A percentile compares a stretch with the other conserved stretches of the same genome.
Conservation (phyloP, 345 rosid species). For the Heritiera littoralis region DNA sequence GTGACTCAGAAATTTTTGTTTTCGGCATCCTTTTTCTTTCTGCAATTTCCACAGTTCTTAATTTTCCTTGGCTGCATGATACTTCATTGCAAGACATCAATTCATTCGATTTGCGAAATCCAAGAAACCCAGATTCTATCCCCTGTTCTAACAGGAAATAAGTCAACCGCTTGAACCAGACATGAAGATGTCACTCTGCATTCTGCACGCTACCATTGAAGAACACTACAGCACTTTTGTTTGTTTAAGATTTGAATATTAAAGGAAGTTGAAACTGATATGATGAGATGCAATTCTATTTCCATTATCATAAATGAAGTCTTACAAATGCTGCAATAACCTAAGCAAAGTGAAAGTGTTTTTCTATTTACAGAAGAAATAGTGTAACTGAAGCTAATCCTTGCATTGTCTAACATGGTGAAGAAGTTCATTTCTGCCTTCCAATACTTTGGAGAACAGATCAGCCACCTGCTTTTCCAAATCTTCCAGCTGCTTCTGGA, state of each 20-base stretch:
- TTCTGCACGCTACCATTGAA: not conserved
- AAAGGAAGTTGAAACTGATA: not conserved
- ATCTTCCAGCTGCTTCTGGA: conserved; percentile 46
- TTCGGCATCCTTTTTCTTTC: not conserved
- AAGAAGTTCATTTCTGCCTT: conserved; percentile 52
- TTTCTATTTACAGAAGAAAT: not conserved
- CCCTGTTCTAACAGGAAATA: not conserved
- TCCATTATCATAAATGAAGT: not conserved
- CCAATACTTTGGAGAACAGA: conserved; percentile 48
- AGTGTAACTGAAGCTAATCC: not conserved
- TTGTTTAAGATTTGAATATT: not conserved
- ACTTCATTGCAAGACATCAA: not conserved
- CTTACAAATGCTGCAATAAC: not conserved
- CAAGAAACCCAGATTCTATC: not conserved
- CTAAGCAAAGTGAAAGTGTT: not conserved
- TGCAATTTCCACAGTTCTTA: not conserved
- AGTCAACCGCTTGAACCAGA: not conserved
- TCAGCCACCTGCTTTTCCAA: conserved; percentile 43
- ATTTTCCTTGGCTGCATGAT: not conserved
- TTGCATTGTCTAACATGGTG: conserved; percentile 33
- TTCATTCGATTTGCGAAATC: not conserved
- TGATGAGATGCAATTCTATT: not conserved
- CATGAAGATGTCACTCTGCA: not conserved
- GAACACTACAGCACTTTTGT: not conserved
- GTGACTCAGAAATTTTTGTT: not conserved